Base-by-base conservation (phyloP, 2,329 filamentous ascomycete genomes). In the Pochonia chlamydosporia region DNA sequence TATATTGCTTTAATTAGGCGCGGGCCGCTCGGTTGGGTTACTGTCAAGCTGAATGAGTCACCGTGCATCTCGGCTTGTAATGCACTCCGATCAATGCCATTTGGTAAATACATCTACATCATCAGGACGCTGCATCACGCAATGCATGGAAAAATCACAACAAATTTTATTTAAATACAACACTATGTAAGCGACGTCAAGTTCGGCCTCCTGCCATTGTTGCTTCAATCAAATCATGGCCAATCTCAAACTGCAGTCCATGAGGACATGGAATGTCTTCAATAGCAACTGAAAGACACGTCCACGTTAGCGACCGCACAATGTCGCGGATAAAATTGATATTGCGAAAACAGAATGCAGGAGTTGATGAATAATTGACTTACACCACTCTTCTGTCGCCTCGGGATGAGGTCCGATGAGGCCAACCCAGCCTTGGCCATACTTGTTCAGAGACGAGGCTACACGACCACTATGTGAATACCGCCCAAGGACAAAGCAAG, bases 391-490 rank as follows among this genome's bases (percentile, higher is more conserved):
- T 25, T 58, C 24, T 9, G 43, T 51, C 13, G 59, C 59, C 43
- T 61, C 58, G 1, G 58, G 58, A 35, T 60, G 59, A 33, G 59
- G 56, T 0, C 59, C 59, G 8, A 54, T 50, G 18, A 58, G 50
- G 9, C 58, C 59, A 20, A 60, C 59, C 53, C 52, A 56, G 9
- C 59, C 59, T 10, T 56, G 44, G 6, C 55, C 57, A 40, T 54
- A 58, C 24, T 50, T 49, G 25, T 50, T 58, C 35, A 59, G 41
- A 3, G 53, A 55, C 2, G 58, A 56, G 11, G 58, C 58, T 2
- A 59, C 55, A 43, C 58, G 42, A 2, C 52, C 53, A 11, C 52
- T 55, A 36, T 37, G 49, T 2, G 57, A 59, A 40, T 61, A 61
- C 3, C 49, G 47, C 2, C 48, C 58, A 16, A 61, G 30, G 3